These are phyloP conservation scores for Naganishia vaughanmartiniae DNA, from an alignment of 768 basidiomycete genomes.

Conservation along the genomic window DNA sequence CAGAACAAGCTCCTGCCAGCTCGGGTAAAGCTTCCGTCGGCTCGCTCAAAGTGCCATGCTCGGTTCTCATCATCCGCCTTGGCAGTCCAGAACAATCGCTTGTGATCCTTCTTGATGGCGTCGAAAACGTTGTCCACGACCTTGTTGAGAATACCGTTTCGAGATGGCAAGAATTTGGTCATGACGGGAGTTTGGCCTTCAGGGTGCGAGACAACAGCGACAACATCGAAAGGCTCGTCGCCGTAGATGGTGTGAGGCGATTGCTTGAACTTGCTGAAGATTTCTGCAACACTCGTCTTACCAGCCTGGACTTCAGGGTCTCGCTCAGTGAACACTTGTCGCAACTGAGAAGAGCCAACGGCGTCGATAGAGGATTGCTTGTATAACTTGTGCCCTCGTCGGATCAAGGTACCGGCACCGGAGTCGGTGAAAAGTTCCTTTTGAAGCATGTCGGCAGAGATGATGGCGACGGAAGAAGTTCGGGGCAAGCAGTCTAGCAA, in stretches of 20 bases:
- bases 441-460: conserved; percentile 85
- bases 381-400: conserved; percentile 96
- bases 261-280: conserved; percentile 74
- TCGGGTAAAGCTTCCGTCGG: conserved; percentile 94
- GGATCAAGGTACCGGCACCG: conserved; percentile 95
- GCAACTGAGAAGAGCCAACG: conserved; percentile 88
- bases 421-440: conserved; percentile 98
- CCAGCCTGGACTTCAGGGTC: conserved; percentile 87
- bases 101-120: conserved; percentile 92
- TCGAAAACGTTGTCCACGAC: conserved; percentile 97
- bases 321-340: conserved; percentile 90
- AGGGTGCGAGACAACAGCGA: conserved; percentile 91
- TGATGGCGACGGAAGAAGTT: conserved; percentile 96
- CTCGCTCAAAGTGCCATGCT: conserved; percentile 97
- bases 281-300: conserved; percentile 77
- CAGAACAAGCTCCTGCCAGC: conserved; percentile 93
- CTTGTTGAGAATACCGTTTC: conserved; percentile 84
- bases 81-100: conserved; percentile 94
- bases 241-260: conserved; percentile 91
- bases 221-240: conserved; percentile 94
- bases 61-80: conserved; percentile 94
- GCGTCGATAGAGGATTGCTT: conserved; percentile 76
- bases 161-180: conserved; percentile 84
- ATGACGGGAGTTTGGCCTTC: conserved; percentile 80
- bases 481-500: conserved; percentile 96